Evolutionary conservation across 78 protist genomes (phyloP).

Genomic region (slime mould (Dictyostelium discoideum)): DNA sequence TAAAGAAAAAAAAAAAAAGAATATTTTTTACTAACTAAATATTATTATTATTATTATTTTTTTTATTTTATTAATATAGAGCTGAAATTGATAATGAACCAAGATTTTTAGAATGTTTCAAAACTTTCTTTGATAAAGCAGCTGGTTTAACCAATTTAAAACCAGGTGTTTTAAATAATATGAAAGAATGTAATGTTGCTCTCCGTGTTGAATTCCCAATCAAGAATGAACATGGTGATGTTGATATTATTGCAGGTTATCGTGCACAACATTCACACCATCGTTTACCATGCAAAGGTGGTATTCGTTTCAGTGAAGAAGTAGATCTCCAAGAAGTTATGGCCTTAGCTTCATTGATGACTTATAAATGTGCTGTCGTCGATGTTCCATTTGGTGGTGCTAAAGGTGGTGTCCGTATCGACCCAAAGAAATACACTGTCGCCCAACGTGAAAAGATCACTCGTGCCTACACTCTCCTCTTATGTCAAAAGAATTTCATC

Average conservation of each 20-base stretch:
- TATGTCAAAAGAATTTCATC: conserved; percentile 90
- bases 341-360: conserved; percentile 95
- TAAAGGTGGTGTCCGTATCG: conserved; percentile 94
- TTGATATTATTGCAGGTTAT: conserved; percentile 84
- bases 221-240: conserved; percentile 79
- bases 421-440: conserved; percentile 91
- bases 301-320: conserved; percentile 87
- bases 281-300: conserved; percentile 94
- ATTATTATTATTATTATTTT: not conserved
- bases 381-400: conserved; percentile 97
- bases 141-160: conserved; percentile 80
- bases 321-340: conserved; percentile 92
- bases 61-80: not conserved
- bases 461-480: conserved; percentile 90
- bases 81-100: conserved; percentile 80
- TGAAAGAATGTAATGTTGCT: conserved; percentile 79
- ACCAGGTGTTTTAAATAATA: conserved; percentile 83
- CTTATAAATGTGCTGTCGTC: conserved; percentile 95
- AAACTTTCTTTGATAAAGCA: conserved; percentile 86
- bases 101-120: conserved; percentile 83
- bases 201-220: conserved; percentile 85
- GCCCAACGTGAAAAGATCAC: conserved; percentile 93
- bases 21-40: not conserved
- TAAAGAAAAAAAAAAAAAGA: not conserved
- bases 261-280: conserved; percentile 95